A percentile compares a stretch with the other conserved stretches of the same genome.
Conservation (phyloP, 2,329 filamentous ascomycete species). For the Cordyceps farinosa region DNA sequence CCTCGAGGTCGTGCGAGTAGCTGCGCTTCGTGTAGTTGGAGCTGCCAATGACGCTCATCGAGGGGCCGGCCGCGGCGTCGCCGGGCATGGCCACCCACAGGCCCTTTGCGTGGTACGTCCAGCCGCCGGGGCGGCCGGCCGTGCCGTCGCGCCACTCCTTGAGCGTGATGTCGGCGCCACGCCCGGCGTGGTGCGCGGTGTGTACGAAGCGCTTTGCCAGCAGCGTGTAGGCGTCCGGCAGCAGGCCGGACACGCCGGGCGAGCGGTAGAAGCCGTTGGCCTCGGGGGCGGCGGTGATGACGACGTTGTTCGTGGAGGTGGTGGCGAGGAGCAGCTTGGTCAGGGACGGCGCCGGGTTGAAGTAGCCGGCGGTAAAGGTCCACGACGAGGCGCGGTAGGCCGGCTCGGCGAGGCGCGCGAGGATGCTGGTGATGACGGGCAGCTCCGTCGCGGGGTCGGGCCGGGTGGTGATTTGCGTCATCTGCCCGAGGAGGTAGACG, state of each 20-base stretch:
- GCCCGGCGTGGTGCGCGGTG: slow-evolving; percentile 44
- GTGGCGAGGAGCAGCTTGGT: slow-evolving; percentile 76
- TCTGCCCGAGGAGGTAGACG: slow-evolving; percentile 82
- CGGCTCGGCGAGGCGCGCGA: slow-evolving; percentile 63
- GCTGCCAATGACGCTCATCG: slow-evolving; percentile 80
- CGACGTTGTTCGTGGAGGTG: slow-evolving; percentile 65
- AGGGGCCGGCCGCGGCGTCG: slow-evolving; percentile 55
- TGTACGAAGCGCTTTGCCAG: slow-evolving; percentile 79
- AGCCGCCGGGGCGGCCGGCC: slow-evolving; percentile 75
- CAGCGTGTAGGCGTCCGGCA: slow-evolving; percentile 89
- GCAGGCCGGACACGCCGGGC: slow-evolving; percentile 80
- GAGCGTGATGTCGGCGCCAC: slow-evolving; percentile 60
- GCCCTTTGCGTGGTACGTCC: slow-evolving; percentile 98
- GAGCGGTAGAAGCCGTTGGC: slow-evolving; percentile 95
- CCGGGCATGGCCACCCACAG: slow-evolving; percentile 78
- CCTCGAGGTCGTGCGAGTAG: slow-evolving; percentile 88
- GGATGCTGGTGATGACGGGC: slow-evolving; percentile 71
- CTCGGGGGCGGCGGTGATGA: slow-evolving; percentile 87
- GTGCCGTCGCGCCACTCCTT: slow-evolving; percentile 86
- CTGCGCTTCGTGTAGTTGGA: slow-evolving; percentile 95
- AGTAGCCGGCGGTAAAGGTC: slow-evolving; percentile 98
- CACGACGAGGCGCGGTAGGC: slow-evolving; percentile 69
- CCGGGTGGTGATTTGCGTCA: slow-evolving; percentile 78
- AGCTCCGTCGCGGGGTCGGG: slow-evolving; percentile 85
- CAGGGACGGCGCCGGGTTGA: slow-evolving; percentile 87